phyloP scores from a whole-genome alignment of 441 rosid species.

The Kokia cookei region DNA sequence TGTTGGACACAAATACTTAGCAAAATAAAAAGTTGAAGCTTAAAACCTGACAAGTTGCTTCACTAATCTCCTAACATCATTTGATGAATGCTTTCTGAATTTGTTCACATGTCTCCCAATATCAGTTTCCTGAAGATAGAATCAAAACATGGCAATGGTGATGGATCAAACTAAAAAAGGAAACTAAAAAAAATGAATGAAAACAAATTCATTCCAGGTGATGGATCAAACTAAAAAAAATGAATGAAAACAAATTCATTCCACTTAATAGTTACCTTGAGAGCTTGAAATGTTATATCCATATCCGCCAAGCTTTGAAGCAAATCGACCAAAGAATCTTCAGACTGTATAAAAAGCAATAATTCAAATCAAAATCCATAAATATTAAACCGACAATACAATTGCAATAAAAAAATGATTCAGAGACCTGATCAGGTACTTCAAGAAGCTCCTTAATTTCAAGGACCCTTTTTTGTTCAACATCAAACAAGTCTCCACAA shows the following conservation, averaged over 20 bases:
- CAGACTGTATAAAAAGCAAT: slow-evolving; percentile 41
- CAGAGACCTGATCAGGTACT: slow-evolving; percentile 78
- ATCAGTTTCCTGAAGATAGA: slow-evolving; percentile 56
- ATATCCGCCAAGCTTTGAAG: slow-evolving; percentile 89
- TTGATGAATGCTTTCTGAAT: slow-evolving; percentile 53
- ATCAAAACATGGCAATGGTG: background rate
- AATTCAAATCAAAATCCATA: slow-evolving; percentile 18
- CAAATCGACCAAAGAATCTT: slow-evolving; percentile 76
- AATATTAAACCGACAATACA: background rate
- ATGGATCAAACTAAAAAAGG: background rate
- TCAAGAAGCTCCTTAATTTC: slow-evolving; percentile 83
- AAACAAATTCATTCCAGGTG: background rate
- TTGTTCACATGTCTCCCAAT: slow-evolving; percentile 67
- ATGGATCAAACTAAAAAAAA: background rate
- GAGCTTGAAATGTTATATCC: slow-evolving; percentile 90
- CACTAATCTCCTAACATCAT: slow-evolving; percentile 58
- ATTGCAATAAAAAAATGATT: background rate
- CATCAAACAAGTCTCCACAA: slow-evolving; percentile 80
- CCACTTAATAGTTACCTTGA: slow-evolving; percentile 41
- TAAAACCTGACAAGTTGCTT: slow-evolving; percentile 77
- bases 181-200: background rate
- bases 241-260: background rate
- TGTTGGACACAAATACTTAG: no score
- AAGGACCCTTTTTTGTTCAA: slow-evolving; percentile 70
- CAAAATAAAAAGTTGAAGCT: background rate